These are phyloP conservation scores for Zasmidium cellare DNA, from an alignment of 2,329 filamentous ascomycete species.

Conservation along the genomic window DNA sequence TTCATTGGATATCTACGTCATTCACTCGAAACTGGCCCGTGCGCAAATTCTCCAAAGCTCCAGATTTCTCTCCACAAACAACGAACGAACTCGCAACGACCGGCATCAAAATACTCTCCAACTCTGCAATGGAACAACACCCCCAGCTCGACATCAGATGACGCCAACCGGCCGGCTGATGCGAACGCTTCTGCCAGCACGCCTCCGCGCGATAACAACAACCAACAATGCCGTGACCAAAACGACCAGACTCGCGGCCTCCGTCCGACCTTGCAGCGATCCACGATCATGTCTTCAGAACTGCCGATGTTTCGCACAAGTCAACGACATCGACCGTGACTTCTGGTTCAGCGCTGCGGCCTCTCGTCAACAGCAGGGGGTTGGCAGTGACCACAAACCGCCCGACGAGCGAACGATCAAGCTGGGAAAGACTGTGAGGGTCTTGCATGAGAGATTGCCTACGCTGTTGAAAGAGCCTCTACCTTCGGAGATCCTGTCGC, in stretches of 20 bases:
- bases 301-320: slow-evolving; percentile 34
- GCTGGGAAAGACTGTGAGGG: slow-evolving; percentile 62
- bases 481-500: slow-evolving; percentile 62
- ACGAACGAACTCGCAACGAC: not conserved
- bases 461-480: slow-evolving; percentile 62
- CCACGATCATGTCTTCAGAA: slow-evolving; percentile 23
- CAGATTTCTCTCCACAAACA: not conserved
- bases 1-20: not conserved
- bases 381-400: slow-evolving; percentile 41
- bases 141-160: slow-evolving; percentile 26
- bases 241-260: not conserved
- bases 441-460: slow-evolving; percentile 62
- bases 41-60: not conserved
- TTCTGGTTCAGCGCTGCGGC: slow-evolving; percentile 47
- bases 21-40: not conserved
- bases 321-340: slow-evolving; percentile 35
- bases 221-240: slow-evolving; percentile 11
- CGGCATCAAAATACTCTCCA: not conserved
- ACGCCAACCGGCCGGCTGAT: slow-evolving; percentile 42
- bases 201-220: slow-evolving; percentile 25
- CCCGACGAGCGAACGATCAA: slow-evolving; percentile 62
- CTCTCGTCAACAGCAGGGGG: slow-evolving; percentile 22
- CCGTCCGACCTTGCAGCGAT: slow-evolving; percentile 17
- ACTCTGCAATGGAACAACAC: slow-evolving; percentile 12
- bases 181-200: slow-evolving; percentile 47